Evolutionary conservation across 1,139 yeast genomes (phyloP), one percentile per base, ranked within the genome.

Genomic region (Debaryomyces udenii): DNA sequence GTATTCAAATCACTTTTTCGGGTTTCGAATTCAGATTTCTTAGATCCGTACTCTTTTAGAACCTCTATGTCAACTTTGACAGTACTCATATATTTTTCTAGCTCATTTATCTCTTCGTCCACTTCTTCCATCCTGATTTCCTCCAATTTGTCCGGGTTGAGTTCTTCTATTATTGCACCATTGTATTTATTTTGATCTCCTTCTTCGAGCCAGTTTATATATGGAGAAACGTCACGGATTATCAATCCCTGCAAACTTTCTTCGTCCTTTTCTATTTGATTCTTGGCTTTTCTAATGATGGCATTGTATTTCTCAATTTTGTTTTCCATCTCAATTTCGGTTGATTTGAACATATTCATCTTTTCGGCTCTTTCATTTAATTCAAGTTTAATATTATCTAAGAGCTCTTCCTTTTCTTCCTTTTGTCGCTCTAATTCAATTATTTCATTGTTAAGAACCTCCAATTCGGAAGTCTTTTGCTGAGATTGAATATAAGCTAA

Each of bases 11-110:
- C 94, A 1, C 60, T 52, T 52, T 82, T 78, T 43, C 96, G 75
- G 3, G 72, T 65, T 20, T 73, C 76, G 53, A 74, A 89, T 52
- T 90, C 97, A 1, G 59, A 56, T 38, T 79, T 76, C 47, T 94
- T 80, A 37, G 67, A 61, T 1, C 88, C 85, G 57, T 90, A 93
- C 51, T 90, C 96, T 46, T 80, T 80, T 41, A 93, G 69, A 2
- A 88, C 78, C 45, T 85, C 91, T 46, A 85, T 73, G 58, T 93
- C 94, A 6, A 85, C 82, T 46, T 76, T 76, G 7, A 83, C 79
- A 27, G 74, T 74, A 11, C 75, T 75, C 56, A 87, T 70, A 42
- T 75, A 77, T 7, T 68, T 73, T 48, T 87, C 86, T 28, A 87
- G 61, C 15, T 66, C 68, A 5, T 68, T 76, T 31, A 89, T 77